Conservation (phyloP, 495 filamentous ascomycete species). For the Neurospora hispaniola region DNA sequence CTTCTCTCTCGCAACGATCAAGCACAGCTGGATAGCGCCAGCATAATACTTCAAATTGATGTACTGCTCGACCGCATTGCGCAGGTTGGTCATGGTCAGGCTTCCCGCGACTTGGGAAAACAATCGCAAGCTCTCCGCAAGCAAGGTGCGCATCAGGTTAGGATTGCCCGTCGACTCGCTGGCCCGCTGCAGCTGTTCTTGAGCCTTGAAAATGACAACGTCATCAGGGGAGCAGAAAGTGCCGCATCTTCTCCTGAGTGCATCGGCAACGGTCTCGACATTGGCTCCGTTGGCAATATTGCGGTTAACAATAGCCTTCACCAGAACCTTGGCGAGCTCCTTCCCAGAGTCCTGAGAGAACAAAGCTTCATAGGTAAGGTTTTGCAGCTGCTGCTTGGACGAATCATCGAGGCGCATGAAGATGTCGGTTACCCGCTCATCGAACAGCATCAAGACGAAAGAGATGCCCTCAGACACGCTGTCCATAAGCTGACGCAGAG, state of each 20-base stretch:
- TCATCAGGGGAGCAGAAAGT: constrained; percentile 96
- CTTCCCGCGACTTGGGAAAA: constrained; percentile 79
- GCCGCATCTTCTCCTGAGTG: constrained; percentile 78
- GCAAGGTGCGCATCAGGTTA: constrained; percentile 64
- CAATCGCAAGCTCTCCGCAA: constrained; percentile 80
- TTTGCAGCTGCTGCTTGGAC: constrained; percentile 53
- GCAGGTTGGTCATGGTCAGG: constrained; percentile 70
- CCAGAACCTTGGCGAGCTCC: constrained; percentile 88
- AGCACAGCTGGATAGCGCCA: constrained; percentile 81
- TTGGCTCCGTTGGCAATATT: constrained; percentile 94
- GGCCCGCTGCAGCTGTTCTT: constrained; percentile 83
- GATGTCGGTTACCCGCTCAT: constrained; percentile 84
- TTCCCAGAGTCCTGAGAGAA: constrained; percentile 71
- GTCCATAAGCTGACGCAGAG: constrained; percentile 67
- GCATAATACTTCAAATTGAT: constrained; percentile 77
- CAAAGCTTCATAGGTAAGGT: constrained; percentile 75
- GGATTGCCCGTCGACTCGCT: constrained; percentile 64
- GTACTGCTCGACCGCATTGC: constrained; percentile 68
- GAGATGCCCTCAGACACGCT: constrained; percentile 92
- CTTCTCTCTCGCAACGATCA: constrained; percentile 66
- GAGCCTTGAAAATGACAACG: constrained; percentile 94
- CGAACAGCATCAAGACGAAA: constrained; percentile 86
- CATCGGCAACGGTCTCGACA: constrained; percentile 93
- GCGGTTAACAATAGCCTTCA: constrained; percentile 95
- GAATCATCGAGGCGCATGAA: constrained; percentile 63